Base-by-base conservation (phyloP, 495 filamentous ascomycete species). In the Aspergillus ostianus region DNA sequence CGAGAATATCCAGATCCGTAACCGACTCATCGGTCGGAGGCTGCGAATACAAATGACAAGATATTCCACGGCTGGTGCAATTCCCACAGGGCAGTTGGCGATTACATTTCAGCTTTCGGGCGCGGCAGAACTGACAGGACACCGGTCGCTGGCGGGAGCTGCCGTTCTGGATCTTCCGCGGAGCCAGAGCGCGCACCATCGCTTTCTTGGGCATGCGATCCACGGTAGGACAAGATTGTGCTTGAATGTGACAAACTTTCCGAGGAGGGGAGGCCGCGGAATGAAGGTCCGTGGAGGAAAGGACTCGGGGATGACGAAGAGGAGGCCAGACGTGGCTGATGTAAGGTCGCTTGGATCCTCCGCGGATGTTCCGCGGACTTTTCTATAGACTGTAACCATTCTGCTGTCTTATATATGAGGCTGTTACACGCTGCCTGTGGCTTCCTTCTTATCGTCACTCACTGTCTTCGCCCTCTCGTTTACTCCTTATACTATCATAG, bases 61-160 rank as follows among this genome's bases (percentile, higher is more conserved):
- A 27, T 15, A 78, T 67, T 0, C 67, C 69, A 8, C 77, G 73
- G 41, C 70, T 69, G 7, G 63, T 59, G 55, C 77, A 81, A 49
- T 80, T 80, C 2, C 69, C 64, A 56, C 77, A 80, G 8, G 77
- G 77, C 23, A 73, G 66, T 20, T 63, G 54, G 27, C 75, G 72
- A 58, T 76, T 74, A 59, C 79, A 80, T 55, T 71, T 71, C 27
- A 80, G 54, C 69, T 82, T 82, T 47, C 79, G 74, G 51, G 70
- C 71, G 47, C 79, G 78, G 59, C 77, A 82, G 41, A 65, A 72
- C 21, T 73, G 67, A 51, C 79, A 82, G 2, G 76, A 70, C 4
- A 73, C 67, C 3, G 69, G 69, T 2, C 69, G 64, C 7, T 64
- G 66, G 0, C 67, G 69, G n/a, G 64, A 59, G 18, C 57, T 27